Percentiles rank a stretch among this genome's conserved stretches.
These are phyloP conservation scores for Geranium incanum DNA, from an alignment of 441 rosid species.

Conservation along the genomic window DNA sequence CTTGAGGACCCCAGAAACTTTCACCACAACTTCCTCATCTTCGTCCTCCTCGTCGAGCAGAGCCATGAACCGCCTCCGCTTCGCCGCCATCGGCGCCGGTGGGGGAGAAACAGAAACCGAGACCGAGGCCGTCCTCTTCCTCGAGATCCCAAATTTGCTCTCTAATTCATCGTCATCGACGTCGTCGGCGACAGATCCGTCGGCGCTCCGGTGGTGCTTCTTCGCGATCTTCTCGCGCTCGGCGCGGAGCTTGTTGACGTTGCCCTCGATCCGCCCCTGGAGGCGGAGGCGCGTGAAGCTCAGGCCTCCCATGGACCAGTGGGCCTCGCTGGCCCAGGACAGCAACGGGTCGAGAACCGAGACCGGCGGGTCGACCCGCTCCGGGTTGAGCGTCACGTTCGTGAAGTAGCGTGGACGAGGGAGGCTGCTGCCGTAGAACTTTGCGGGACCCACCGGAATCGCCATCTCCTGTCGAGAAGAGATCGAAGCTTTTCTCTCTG, in stretches of 20 bases:
- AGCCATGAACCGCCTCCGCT: too few relatives aligned
- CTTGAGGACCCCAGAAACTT: too few relatives aligned
- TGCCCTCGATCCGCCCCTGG: constrained; percentile 87
- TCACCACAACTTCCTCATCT: too few relatives aligned
- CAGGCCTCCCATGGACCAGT: constrained; percentile 98
- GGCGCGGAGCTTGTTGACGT: constrained; percentile 41
- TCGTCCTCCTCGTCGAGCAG: too few relatives aligned
- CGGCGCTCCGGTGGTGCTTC: too few relatives aligned
- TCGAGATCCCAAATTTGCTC: too few relatives aligned
- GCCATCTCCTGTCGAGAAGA: constrained; percentile 34
- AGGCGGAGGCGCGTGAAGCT: constrained; percentile 71
- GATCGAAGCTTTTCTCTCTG: too few relatives aligned
- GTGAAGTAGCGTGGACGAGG: constrained; percentile 78
- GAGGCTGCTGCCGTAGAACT: constrained; percentile 84
- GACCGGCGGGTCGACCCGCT: constrained; percentile 61
- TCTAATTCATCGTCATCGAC: too few relatives aligned
- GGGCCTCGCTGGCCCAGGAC: constrained; percentile 86
- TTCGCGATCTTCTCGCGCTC: constrained; percentile 32
- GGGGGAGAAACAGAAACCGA: too few relatives aligned
- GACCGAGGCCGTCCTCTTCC: too few relatives aligned
- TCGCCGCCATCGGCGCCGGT: too few relatives aligned
- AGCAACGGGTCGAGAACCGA: constrained; percentile 66
- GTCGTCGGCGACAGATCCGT: too few relatives aligned
- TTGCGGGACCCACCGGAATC: constrained; percentile 47
- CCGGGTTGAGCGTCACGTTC: constrained; percentile 22